Evolutionary conservation across 1,284 basidiomycete species (phyloP), one percentile per base, ranked within the genome.

Genomic region (Schizophyllum commune): DNA sequence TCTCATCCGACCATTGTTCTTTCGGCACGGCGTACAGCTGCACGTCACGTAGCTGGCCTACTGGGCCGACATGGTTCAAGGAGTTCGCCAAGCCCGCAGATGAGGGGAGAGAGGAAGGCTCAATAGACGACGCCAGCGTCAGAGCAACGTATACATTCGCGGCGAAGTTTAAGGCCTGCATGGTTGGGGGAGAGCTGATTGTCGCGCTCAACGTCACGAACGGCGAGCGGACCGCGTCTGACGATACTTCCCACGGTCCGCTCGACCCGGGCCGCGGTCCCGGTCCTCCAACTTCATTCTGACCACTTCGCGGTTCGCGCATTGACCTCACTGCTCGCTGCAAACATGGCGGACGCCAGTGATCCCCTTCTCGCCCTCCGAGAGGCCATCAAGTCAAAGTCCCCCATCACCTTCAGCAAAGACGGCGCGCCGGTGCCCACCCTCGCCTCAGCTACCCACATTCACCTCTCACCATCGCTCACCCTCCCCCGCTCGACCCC

Each of bases 401-500:
- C 67, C 1, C 56, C 73, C 4, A 79, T 90, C 55, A 75, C 79
- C 1, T 89, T 83, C 66, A 73, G 83, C 32, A 76, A 77, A 33
- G 66, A 75, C 5, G 75, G 75, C 39, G 76, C 79, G 22, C 75
- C 81, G 15, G 76, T 75, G n/a, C 56, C 75, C 5, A 78, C 83
- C 11, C 75, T 88, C 51, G 70, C 74, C 13, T 70, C 77, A 22
- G 91, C 92, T 1, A 84, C 87, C 0, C 83, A 88, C 66, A 73
- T 94, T 62, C 79, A 83, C 32, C 79, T 94, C 65, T 79, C 83
- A 0, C 73, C 83, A 5, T 67, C 78, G 11, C 68, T 77, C 21
- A 73, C 80, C 20, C 75, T 92, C 22, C 81, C 84, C 34, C 94
- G 94, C 73, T 81, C 84, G 4, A 79, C 82, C 1, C 78, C 85